Conservation (phyloP, 1,284 basidiomycete genomes). For the Psilocybe mexicana region DNA sequence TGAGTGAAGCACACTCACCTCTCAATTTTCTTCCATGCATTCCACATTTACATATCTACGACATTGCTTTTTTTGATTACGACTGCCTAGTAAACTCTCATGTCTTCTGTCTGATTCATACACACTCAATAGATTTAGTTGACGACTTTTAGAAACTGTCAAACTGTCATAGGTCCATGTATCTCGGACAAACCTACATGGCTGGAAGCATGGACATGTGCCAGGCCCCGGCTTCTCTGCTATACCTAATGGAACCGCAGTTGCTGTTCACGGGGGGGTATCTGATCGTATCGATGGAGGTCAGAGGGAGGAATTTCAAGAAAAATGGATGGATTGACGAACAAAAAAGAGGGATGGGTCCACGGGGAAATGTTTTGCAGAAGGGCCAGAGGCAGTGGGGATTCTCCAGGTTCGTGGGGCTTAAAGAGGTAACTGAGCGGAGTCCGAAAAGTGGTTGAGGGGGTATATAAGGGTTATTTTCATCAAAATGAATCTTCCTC, state of each 20-base stretch:
- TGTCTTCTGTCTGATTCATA: not conserved
- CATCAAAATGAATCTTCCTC: constrained; percentile 31
- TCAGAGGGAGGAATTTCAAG: not conserved
- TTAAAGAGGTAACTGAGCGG: constrained; percentile 39
- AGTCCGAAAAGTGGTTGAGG: constrained; percentile 44
- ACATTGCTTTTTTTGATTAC: constrained; percentile 4
- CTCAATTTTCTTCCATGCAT: not conserved
- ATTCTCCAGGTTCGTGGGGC: not conserved
- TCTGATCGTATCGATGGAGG: constrained; percentile 6
- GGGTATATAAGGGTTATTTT: constrained; percentile 49
- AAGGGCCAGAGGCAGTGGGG: not conserved
- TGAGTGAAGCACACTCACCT: not conserved
- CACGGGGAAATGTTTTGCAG: not conserved
- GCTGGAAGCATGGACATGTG: constrained; percentile 17
- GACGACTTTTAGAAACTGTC: constrained; percentile 2
- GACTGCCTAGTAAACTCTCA: constrained; percentile 4
- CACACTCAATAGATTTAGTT: constrained; percentile 3
- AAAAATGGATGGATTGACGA: not conserved
- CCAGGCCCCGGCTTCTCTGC: constrained; percentile 8
- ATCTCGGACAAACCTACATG: constrained; percentile 4
- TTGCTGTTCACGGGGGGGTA: not conserved
- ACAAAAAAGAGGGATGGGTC: not conserved
- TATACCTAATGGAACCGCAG: not conserved
- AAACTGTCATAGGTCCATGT: constrained; percentile 11
- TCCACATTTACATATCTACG: constrained; percentile 1